Conservation (phyloP, 257 asterid genomes). For the Leonotis leonurus region DNA sequence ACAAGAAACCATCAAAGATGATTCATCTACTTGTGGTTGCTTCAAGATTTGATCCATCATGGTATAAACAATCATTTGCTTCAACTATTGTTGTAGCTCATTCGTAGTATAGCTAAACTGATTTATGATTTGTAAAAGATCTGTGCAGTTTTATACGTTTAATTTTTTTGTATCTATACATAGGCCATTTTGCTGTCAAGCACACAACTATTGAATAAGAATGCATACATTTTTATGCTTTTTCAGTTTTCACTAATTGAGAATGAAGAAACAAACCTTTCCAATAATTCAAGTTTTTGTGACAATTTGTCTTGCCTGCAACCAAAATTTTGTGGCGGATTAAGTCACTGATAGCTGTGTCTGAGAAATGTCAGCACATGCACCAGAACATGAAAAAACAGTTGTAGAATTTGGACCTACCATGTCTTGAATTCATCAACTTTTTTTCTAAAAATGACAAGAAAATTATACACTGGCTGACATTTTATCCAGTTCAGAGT, state of each 20-base stretch:
- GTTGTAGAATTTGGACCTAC: slow-evolving; percentile 22
- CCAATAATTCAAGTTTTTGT: background rate
- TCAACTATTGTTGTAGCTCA: background rate
- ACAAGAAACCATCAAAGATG: slow-evolving; percentile 4
- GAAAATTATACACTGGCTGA: background rate
- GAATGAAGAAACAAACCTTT: background rate
- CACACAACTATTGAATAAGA: background rate
- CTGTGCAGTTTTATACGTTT: background rate
- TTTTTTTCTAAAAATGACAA: background rate
- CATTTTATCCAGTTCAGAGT: background rate
- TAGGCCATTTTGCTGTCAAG: background rate
- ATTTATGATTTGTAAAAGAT: background rate
- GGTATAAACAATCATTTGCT: no score
- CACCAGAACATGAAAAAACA: background rate
- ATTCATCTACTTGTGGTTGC: slow-evolving; percentile 34
- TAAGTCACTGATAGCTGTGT: slow-evolving; percentile 13
- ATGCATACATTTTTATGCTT: background rate
- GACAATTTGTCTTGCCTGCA: background rate
- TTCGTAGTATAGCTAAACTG: background rate
- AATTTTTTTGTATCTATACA: background rate
- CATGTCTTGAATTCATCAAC: slow-evolving; percentile 21
- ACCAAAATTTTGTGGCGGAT: background rate
- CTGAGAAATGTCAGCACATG: slow-evolving; percentile 4
- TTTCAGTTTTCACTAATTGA: background rate
- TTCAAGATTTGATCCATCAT: slow-evolving; percentile 19